phyloP scores from a whole-genome alignment of 1,139 yeast species.

The Hyphopichia khmerensis region DNA sequence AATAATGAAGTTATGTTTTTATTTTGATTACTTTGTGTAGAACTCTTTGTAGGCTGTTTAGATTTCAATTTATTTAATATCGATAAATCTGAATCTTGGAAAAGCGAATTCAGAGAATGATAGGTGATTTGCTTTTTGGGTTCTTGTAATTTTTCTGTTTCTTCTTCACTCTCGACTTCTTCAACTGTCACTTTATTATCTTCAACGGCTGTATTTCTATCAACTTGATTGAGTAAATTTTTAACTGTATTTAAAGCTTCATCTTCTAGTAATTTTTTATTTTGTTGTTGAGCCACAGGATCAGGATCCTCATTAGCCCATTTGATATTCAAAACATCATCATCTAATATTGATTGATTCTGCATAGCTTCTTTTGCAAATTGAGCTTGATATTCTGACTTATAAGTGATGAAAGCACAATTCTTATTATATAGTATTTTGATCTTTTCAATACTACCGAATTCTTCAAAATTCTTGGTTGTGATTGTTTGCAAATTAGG shows the following conservation, averaged over 20 bases:
- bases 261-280: conserved; percentile 39
- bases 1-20: background rate
- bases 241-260: conserved; percentile 34
- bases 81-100: conserved; percentile 2
- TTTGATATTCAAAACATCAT: conserved; percentile 66
- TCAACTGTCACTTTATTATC: conserved; percentile 5
- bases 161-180: conserved; percentile 9
- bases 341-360: conserved; percentile 67
- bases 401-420: conserved; percentile 78
- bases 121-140: background rate
- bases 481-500: conserved; percentile 24
- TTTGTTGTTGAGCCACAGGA: conserved; percentile 60
- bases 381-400: conserved; percentile 73
- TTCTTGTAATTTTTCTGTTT: background rate
- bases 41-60: background rate
- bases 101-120: background rate
- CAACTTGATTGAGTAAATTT: conserved; percentile 19
- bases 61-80: background rate
- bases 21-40: background rate
- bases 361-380: conserved; percentile 95
- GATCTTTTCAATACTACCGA: conserved; percentile 75
- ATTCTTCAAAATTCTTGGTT: conserved; percentile 59
- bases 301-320: conserved; percentile 94
- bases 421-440: conserved; percentile 61
- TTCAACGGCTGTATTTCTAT: background rate